Base-by-base conservation (phyloP, 225 moss, liverwort and hornwort species). In the Ulota crispa region DNA sequence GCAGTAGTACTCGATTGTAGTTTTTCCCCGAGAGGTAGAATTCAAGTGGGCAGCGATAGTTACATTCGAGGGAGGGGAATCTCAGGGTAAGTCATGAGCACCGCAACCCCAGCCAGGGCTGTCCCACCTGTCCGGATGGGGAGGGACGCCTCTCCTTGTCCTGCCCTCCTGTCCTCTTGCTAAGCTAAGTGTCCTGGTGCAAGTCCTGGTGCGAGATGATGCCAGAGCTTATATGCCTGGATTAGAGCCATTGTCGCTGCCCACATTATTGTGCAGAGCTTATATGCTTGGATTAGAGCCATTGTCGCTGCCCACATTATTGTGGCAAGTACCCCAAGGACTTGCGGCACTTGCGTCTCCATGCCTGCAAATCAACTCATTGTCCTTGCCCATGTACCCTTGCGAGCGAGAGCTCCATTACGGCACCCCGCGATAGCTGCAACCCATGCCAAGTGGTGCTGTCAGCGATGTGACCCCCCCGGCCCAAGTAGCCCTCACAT, bases 361-460 rank as follows among this genome's bases (percentile, higher is more conserved):
- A 64, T 80, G 85, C 72, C 79, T 80, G 68, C 80, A 85, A 80
- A 85, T 88, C 73, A 88, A 85, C 83, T 85, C 83, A 88, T 80
- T 85, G 85, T 85, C 82, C 82, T 85, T 82, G 31, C 1, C 8
- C 7, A 39, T 26, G 79, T 64, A 87, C 87, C 28, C 14, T n/a
- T 10, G 26, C 45, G 14, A 45, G 45, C 45, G 52, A 45, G 41
- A 71, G 54, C 76, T 34, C 55, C 55, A 68, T 54, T 32, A 65
- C 20, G 6, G 70, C 79, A 53, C 55, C 69, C 37, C 75, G 65
- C 42, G 37, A 72, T 76, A 18, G 50, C n/a, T 36, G 80, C 79
- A 70, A 62, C 75, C 82, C 85, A 88, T 82, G 80, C 79, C 54
- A 68, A 80, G 78, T 83, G 68, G 72, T 77, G 72, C 37, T 82